Percentiles rank a stretch among this genome's conserved stretches.
These are phyloP conservation scores for Melocanna baccifera DNA, from an alignment of 176 grass and related monocot genomes.

Conservation along the genomic window DNA sequence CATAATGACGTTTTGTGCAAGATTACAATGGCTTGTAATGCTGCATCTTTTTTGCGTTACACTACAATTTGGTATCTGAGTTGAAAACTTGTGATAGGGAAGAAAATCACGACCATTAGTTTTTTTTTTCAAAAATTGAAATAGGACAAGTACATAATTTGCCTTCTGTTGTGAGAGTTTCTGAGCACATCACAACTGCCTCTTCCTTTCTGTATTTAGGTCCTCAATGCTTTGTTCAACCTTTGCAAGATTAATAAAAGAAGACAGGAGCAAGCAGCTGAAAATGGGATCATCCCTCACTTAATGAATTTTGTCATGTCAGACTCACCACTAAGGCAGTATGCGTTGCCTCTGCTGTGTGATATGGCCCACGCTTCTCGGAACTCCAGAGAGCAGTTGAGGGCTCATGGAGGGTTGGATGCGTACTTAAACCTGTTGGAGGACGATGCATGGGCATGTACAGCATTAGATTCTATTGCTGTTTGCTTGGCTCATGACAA, in stretches of 20 bases:
- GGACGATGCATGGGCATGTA: conserved; percentile 87
- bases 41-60: neutral
- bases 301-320: conserved; percentile 99
- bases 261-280: conserved; percentile 95
- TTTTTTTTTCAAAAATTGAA: neutral
- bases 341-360: conserved; percentile 85
- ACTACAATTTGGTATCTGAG: neutral
- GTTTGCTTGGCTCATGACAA: conserved; percentile 97
- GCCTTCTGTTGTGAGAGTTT: conserved; percentile 23
- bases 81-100: neutral
- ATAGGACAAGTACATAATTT: neutral
- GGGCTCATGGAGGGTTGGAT: conserved; percentile 89
- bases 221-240: conserved; percentile 92
- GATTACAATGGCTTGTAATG: neutral
- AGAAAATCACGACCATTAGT: neutral
- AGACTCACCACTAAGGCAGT: conserved; percentile 88
- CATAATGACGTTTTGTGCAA: neutral
- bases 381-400: conserved; percentile 91
- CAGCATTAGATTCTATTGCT: conserved; percentile 87
- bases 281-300: conserved; percentile 99
- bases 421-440: conserved; percentile 88
- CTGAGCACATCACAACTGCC: conserved; percentile 18
- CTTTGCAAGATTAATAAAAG: conserved; percentile 99
- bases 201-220: conserved; percentile 41
- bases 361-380: conserved; percentile 99